Evolutionary conservation across 1,139 yeast genomes (phyloP).

Genomic region (Hemisphaericaspora xylanilytica): DNA sequence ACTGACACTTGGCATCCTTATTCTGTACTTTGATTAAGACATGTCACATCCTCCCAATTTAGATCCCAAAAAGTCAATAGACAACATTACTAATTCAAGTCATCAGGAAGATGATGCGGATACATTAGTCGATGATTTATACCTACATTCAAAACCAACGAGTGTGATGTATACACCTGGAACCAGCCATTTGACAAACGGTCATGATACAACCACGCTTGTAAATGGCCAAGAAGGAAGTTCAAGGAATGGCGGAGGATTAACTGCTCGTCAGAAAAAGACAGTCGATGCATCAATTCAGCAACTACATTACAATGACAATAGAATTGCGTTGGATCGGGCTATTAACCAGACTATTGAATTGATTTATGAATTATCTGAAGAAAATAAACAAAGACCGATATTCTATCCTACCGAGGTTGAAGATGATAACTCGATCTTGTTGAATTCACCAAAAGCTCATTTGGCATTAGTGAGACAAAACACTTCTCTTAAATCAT

Average conservation of each 20-base stretch:
- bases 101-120: slow-evolving; percentile 16
- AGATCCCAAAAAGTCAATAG: slow-evolving; percentile 1
- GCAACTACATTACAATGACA: slow-evolving; percentile 69
- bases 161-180: slow-evolving; percentile 35
- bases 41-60: slow-evolving; percentile 10
- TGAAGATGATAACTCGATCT: slow-evolving; percentile 30
- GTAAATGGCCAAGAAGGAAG: slow-evolving; percentile 25
- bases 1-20: not conserved
- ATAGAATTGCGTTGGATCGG: slow-evolving; percentile 59
- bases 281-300: slow-evolving; percentile 48
- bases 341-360: slow-evolving; percentile 57
- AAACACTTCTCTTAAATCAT: slow-evolving; percentile 31
- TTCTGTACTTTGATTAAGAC: not conserved
- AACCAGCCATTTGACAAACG: slow-evolving; percentile 21
- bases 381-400: slow-evolving; percentile 59
- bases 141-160: slow-evolving; percentile 18
- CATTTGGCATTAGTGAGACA: slow-evolving; percentile 52
- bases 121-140: slow-evolving; percentile 16
- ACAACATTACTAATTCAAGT: not conserved
- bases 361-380: slow-evolving; percentile 52
- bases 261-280: slow-evolving; percentile 13
- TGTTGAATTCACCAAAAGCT: slow-evolving; percentile 47
- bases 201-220: slow-evolving; percentile 26
- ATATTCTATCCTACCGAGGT: slow-evolving; percentile 60
- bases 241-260: slow-evolving; percentile 5